These are phyloP conservation scores for Naumovozyma castellii DNA, from an alignment of 805 yeast genomes.

Conservation along the genomic window DNA sequence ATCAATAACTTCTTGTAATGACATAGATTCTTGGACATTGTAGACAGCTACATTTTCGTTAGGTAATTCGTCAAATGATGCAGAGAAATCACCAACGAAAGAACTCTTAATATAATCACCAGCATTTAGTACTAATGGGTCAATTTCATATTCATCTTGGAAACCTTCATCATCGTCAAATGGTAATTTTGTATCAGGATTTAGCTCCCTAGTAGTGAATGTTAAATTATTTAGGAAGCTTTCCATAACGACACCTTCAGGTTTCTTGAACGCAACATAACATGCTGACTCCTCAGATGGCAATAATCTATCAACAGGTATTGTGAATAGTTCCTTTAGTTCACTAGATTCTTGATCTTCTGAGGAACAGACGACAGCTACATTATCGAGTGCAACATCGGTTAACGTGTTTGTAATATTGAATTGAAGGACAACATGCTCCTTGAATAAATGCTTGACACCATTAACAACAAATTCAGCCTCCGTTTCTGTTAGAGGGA, in stretches of 20 bases:
- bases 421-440: slow-evolving; percentile 69
- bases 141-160: slow-evolving; percentile 89
- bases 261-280: slow-evolving; percentile 64
- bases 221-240: slow-evolving; percentile 58
- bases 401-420: slow-evolving; percentile 76
- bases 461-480: slow-evolving; percentile 86
- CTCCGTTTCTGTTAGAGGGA: slow-evolving; percentile 79
- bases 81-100: slow-evolving; percentile 65
- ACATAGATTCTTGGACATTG: slow-evolving; percentile 43
- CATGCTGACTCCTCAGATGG: slow-evolving; percentile 67
- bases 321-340: slow-evolving; percentile 57
- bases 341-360: slow-evolving; percentile 39
- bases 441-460: slow-evolving; percentile 71
- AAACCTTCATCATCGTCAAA: slow-evolving; percentile 71
- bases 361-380: slow-evolving; percentile 59
- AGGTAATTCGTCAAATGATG: slow-evolving; percentile 63
- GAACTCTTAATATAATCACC: slow-evolving; percentile 80
- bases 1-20: slow-evolving; percentile 47
- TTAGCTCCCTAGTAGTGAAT: slow-evolving; percentile 71
- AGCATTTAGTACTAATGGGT: slow-evolving; percentile 55
- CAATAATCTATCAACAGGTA: slow-evolving; percentile 61
- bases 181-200: slow-evolving; percentile 58
- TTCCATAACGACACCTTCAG: slow-evolving; percentile 37
- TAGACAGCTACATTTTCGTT: slow-evolving; percentile 56
- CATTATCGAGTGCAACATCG: slow-evolving; percentile 67